Percentiles rank a stretch among this genome's conserved stretches.
These are phyloP conservation scores for Cordyceps tenuipes DNA, from an alignment of 2,329 filamentous ascomycete species.

Conservation along the genomic window DNA sequence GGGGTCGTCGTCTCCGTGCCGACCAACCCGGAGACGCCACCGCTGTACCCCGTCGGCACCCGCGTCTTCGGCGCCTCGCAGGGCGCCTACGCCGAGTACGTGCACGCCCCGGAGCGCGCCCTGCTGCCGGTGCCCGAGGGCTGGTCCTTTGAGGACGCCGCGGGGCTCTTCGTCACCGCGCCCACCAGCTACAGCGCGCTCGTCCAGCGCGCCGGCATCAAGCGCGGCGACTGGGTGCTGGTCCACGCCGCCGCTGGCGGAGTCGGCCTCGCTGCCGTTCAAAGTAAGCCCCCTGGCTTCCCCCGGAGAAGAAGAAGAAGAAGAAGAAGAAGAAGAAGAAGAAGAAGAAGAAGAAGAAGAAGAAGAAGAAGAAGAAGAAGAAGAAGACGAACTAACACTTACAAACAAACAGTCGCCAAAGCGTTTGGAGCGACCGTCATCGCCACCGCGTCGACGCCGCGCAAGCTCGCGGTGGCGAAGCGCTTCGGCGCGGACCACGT, in stretches of 20 bases:
- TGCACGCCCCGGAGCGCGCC: constrained; percentile 56
- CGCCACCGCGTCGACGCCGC: constrained; percentile 73
- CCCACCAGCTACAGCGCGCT: constrained; percentile 83
- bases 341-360: background rate
- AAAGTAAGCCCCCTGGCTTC: constrained; percentile 35
- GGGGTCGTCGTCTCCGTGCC: constrained; percentile 67
- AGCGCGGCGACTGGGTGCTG: constrained; percentile 76
- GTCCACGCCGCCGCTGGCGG: constrained; percentile 90
- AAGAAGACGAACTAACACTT: too few relatives aligned
- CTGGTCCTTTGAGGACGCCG: constrained; percentile 78
- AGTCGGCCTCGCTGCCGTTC: constrained; percentile 83
- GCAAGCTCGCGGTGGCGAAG: constrained; percentile 72
- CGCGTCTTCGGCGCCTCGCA: constrained; percentile 81
- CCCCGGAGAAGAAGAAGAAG: too few relatives aligned
- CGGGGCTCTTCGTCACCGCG: constrained; percentile 84
- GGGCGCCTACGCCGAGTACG: constrained; percentile 75
- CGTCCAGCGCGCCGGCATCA: constrained; percentile 67
- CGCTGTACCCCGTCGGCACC: constrained; percentile 61
- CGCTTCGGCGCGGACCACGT: constrained; percentile 78
- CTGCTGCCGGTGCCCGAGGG: constrained; percentile 68
- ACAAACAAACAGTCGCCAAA: too few relatives aligned
- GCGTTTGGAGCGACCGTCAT: constrained; percentile 88
- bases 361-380: background rate
- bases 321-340: background rate
- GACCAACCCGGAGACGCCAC: constrained; percentile 29